These are phyloP conservation scores for Schizopora paradoxa DNA, from an alignment of 1,284 basidiomycete genomes.

Conservation along the genomic window DNA sequence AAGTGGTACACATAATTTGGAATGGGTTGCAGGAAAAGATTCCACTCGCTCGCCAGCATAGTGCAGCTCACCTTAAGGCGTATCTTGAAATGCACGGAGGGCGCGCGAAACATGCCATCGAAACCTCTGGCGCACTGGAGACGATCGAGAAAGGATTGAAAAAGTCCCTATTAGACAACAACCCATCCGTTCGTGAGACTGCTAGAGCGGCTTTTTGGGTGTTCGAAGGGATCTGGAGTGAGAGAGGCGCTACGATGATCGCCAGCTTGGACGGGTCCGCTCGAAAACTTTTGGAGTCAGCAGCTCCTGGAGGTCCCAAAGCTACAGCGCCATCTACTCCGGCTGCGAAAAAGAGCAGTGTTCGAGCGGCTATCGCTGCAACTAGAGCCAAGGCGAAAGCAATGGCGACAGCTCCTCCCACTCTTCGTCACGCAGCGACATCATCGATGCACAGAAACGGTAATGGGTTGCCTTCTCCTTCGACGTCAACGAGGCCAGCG, in stretches of 20 bases:
- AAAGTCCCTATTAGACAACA: conserved; percentile 74
- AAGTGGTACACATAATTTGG: conserved; percentile 69
- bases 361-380: conserved; percentile 78
- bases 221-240: conserved; percentile 74
- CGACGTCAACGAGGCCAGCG: conserved; percentile 12
- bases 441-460: conserved; percentile 47
- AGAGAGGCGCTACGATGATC: conserved; percentile 59
- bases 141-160: conserved; percentile 67
- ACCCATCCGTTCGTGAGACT: conserved; percentile 72
- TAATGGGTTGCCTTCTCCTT: conserved; percentile 37
- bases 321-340: conserved; percentile 38
- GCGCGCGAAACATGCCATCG: conserved; percentile 60
- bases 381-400: conserved; percentile 78
- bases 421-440: conserved; percentile 71
- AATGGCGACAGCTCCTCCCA: conserved; percentile 74
- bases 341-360: conserved; percentile 62
- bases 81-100: conserved; percentile 69
- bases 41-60: conserved; percentile 71
- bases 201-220: conserved; percentile 78
- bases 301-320: conserved; percentile 55
- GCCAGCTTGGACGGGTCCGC: conserved; percentile 64
- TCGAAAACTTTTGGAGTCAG: conserved; percentile 84
- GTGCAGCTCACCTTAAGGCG: conserved; percentile 60
- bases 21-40: conserved; percentile 80
- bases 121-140: conserved; percentile 61